phyloP scores from a whole-genome alignment of 345 rosid species.

The Clarkia xantiana region DNA sequence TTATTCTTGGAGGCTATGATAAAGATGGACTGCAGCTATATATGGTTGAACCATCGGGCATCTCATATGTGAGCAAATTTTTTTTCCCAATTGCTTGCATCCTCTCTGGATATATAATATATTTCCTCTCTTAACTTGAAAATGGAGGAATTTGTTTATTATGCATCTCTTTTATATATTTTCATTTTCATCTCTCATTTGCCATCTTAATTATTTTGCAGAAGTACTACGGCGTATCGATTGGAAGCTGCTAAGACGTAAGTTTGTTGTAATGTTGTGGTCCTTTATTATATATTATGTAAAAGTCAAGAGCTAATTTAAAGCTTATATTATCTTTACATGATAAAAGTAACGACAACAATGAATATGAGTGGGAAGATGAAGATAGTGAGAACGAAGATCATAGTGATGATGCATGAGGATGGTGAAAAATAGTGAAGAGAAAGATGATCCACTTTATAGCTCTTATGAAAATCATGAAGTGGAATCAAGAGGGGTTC shows the following conservation, averaged over 20 bases:
- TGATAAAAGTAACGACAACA: too few species aligned
- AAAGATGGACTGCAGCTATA: slow-evolving; percentile 91
- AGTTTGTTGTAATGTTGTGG: slow-evolving; percentile 16
- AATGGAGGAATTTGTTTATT: neutral
- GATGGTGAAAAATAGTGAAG: too few species aligned
- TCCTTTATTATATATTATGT: slow-evolving; percentile 2
- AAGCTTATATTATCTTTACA: too few species aligned
- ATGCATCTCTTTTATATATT: too few species aligned
- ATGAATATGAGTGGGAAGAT: too few species aligned
- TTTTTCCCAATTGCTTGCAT: neutral
- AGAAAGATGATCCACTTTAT: too few species aligned
- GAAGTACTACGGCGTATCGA: slow-evolving; percentile 94
- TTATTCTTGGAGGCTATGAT: slow-evolving; percentile 96
- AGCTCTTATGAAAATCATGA: too few species aligned
- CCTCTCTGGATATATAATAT: neutral
- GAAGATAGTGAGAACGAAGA: too few species aligned
- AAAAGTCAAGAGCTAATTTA: neutral
- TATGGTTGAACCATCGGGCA: slow-evolving; percentile 95
- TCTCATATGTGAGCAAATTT: slow-evolving; percentile 61
- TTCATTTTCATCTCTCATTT: neutral
- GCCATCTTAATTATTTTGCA: slow-evolving; percentile 12
- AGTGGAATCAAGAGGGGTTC: too few species aligned
- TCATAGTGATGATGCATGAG: too few species aligned
- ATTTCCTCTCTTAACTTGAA: neutral
- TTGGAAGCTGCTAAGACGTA: slow-evolving; percentile 99